Evolutionary conservation across 768 basidiomycete species (phyloP).

Genomic region (Cystobasidium ongulense): DNA sequence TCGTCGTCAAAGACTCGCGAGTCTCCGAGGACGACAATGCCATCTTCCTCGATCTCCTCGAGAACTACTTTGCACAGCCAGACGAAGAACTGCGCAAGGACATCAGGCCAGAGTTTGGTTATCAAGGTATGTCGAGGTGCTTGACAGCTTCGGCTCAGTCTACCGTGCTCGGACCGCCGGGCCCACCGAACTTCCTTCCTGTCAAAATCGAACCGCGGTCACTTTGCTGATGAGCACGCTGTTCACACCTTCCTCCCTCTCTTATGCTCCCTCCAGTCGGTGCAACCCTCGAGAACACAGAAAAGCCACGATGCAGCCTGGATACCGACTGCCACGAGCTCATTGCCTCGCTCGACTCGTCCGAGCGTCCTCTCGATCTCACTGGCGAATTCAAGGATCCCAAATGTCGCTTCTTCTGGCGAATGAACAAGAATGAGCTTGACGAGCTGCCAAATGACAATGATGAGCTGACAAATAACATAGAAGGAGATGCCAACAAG

Average conservation of each 20-base stretch:
- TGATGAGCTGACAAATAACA: background rate
- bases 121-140: conserved; percentile 52
- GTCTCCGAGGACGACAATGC: conserved; percentile 74
- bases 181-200: background rate
- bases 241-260: background rate
- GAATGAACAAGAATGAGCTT: conserved; percentile 55
- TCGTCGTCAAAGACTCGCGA: conserved; percentile 74
- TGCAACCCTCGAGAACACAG: conserved; percentile 91
- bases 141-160: background rate
- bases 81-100: conserved; percentile 59
- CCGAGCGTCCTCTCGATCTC: conserved; percentile 72
- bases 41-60: conserved; percentile 75
- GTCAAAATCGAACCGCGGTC: background rate
- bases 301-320: conserved; percentile 54
- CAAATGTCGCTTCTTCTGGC: conserved; percentile 91
- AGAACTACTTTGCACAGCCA: conserved; percentile 84
- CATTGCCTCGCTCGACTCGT: conserved; percentile 65
- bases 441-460: conserved; percentile 6
- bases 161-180: background rate
- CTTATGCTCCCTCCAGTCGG: conserved; percentile 52
- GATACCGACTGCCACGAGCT: conserved; percentile 72
- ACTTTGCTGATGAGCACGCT: background rate
- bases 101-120: conserved; percentile 73
- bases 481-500: conserved; percentile 65
- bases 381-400: conserved; percentile 63